Base-by-base conservation (phyloP, 345 rosid genomes). In the Gossypium arboreum region DNA sequence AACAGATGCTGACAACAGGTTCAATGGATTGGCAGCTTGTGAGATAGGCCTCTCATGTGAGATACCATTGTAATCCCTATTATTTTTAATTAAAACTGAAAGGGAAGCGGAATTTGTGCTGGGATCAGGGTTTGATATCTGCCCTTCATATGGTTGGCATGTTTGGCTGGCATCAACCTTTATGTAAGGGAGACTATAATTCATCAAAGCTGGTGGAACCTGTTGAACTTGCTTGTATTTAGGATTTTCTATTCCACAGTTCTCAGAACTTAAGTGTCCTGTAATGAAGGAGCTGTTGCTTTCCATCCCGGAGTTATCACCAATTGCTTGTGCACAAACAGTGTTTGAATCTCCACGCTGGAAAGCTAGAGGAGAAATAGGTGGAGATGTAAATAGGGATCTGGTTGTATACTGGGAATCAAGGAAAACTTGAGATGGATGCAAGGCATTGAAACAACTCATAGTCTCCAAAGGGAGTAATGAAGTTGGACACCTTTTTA, bases 211-310 rank as follows among this genome's bases (percentile, higher is more conserved):
- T 20, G 57, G 29, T n/a, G 60, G 72, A 48, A 57, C 75, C 51
- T 76, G 71, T 39, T 56, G 39, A 12, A 44, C 60, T 69, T 81
- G 78, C 50, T 75, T 74, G 78, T 57, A 67, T 77, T 63, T 58
- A 78, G 51, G 25, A 76, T 68, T 70, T 67, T 83, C 83, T 51
- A 17, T 52, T 75, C 73, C 59, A 52, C 74, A 50, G n/a, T 72
- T 78, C 17, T 83, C 89, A 69, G 66, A 78, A 16, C 77, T 79
- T 43, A 82, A 73, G 55, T 78, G 89, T 58, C 81, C 81, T 39
- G 88, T 75, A 67, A 66, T 27, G 74, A 84, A 83, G 79, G 92
- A 85, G 56, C 82, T 83, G 68, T 76, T 81, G 77, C 89, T 87
- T 79, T 87, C 94, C 3, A 69, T 73, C 72, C 90, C 83, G 56